These are phyloP conservation scores for Heliamphora pulchella DNA, from an alignment of 179 eudicot species.

Conservation along the genomic window DNA sequence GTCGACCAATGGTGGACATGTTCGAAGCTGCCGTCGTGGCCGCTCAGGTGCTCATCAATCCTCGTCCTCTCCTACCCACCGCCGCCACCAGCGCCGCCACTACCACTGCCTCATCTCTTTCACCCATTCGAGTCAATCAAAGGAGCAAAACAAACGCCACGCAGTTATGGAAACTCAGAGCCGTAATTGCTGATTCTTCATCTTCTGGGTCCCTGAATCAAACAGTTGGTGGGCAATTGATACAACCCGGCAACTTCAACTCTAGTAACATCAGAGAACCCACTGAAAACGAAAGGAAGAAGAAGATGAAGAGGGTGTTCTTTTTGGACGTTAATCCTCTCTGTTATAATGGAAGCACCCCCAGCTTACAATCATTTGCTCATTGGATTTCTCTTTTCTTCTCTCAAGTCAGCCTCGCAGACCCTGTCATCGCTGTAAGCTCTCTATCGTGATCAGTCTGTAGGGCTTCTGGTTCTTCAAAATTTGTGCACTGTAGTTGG, in stretches of 20 bases:
- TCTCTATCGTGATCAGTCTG: conserved; percentile 8
- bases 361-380: conserved; percentile 62
- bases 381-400: conserved; percentile 85
- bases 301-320: conserved; percentile 56
- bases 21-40: conserved; percentile 1
- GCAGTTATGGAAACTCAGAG: conserved; percentile 1
- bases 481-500: background rate
- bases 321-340: conserved; percentile 88
- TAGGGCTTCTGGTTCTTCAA: background rate
- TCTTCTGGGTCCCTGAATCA: conserved; percentile 18
- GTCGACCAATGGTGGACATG: background rate
- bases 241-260: background rate
- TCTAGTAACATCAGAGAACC: background rate
- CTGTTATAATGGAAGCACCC: conserved; percentile 63
- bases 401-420: conserved; percentile 62
- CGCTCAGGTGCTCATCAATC: background rate
- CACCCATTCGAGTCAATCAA: background rate
- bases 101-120: background rate
- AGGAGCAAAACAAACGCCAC: background rate
- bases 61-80: background rate
- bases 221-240: conserved; percentile 22
- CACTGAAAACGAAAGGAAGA: conserved; percentile 11
- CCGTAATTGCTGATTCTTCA: background rate
- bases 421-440: conserved; percentile 86
- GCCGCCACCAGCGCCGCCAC: background rate